Evolutionary conservation across 768 basidiomycete species (phyloP), one percentile per base, ranked within the genome.

Genomic region (Candolleomyces efflorescens): DNA sequence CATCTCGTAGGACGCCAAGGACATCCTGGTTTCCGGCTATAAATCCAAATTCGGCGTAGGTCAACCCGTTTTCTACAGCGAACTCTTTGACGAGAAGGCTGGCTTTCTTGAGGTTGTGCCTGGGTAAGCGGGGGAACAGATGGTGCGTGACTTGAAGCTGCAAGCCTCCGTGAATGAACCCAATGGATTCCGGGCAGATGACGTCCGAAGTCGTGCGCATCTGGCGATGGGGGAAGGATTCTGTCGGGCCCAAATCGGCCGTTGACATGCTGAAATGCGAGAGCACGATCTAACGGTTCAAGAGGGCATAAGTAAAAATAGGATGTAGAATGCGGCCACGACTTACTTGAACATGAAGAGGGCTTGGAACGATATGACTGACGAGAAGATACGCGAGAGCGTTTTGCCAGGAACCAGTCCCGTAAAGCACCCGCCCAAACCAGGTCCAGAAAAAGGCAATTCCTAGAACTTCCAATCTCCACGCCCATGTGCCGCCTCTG

Each of bases 181-280:
- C 90, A 63, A 98, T 80, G 32, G 84, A 83, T 1, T 87, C 79
- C 2, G 86, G 83, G 72, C 97, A 98, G 60, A 91, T 83, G 43
- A 99, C 93, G 70, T 99, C 97, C 46, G 92, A 89, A 0, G 97
- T 98, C n/a, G 97, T 99, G 49, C 97, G 89, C 65, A 99, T 76
- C 70, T 99, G 97, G 15, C 97, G 87, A 64, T 92, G 88, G 3
- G 89, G 83, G 76, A 98, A 98, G 0, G 93, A 95, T 68, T 99
- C 97, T 26, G 76, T 74, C 1, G 92, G 92, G 12, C 95, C 95
- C 18, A 98, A 78, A 68, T 98, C 96, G 9, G 78, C 88, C 2
- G 94, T 95, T 12, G 96, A 94, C 78, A 94, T 93, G 50, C 92
- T 89, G 70, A 95, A 99, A 76, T 99, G 97, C 7, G 97, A 99